Evolutionary conservation across 1,139 yeast genomes (phyloP).

Genomic region (Suhomyces yuchorum): DNA sequence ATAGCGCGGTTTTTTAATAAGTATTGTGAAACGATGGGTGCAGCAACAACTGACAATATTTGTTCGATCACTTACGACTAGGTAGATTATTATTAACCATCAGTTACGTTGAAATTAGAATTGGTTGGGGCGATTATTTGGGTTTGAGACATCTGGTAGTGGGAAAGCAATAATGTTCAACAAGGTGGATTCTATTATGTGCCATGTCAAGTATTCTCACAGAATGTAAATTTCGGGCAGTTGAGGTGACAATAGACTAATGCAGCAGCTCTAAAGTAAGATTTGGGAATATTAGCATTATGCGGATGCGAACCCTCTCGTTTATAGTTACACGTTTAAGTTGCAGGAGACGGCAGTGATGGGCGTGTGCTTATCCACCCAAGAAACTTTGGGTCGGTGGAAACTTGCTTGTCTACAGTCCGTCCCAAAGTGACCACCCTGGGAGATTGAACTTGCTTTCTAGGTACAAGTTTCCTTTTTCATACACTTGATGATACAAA

Average conservation of each 20-base stretch:
- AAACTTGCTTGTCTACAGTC: not conserved
- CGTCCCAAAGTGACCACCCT: not conserved
- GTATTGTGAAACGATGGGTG: not conserved
- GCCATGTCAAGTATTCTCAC: too few relatives aligned
- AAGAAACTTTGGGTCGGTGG: not conserved
- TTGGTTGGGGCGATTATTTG: too few relatives aligned
- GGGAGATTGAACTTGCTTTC: not conserved
- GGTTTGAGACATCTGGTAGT: too few relatives aligned
- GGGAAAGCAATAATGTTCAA: too few relatives aligned
- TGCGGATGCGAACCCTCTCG: not conserved
- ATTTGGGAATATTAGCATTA: not conserved
- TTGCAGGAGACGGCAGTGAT: not conserved
- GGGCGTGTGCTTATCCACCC: not conserved
- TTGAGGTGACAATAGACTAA: conserved; percentile 1
- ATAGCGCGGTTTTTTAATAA: not conserved
- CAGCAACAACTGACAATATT: not conserved
- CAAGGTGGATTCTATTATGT: too few relatives aligned
- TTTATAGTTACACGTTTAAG: not conserved
- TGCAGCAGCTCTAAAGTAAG: conserved; percentile 2
- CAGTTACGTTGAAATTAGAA: too few relatives aligned
- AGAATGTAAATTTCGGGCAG: too few relatives aligned
- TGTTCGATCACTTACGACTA: not conserved
- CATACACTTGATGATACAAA: not conserved
- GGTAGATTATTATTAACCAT: not conserved
- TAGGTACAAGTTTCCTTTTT: not conserved